phyloP scores from a whole-genome alignment of 1,284 basidiomycete genomes.

The Laetiporus sulphureus region DNA sequence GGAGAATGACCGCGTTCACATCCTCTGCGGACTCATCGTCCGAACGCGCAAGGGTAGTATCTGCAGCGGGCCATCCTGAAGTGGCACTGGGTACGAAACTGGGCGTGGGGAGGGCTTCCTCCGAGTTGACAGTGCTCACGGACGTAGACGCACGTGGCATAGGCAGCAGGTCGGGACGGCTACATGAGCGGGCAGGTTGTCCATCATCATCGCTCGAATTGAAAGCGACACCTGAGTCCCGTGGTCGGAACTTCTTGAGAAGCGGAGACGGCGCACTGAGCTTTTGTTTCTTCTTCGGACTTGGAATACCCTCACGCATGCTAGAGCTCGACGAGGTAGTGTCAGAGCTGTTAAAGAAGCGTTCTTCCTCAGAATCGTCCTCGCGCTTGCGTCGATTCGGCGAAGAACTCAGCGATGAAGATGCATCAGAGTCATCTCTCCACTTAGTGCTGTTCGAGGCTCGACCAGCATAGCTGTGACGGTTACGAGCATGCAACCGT shows the following conservation, averaged over 20 bases:
- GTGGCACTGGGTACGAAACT: conserved; percentile 41
- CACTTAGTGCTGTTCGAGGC: conserved; percentile 6
- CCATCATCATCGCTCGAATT: conserved; percentile 51
- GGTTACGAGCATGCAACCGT: conserved; percentile 32
- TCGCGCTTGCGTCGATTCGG: conserved; percentile 15
- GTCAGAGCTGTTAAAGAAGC: conserved; percentile 37
- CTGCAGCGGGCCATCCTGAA: conserved; percentile 55
- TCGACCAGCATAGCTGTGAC: conserved; percentile 55
- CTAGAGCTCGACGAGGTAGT: conserved; percentile 50
- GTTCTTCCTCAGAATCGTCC: conserved; percentile 38
- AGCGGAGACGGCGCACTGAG: conserved; percentile 30
- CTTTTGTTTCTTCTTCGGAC: conserved; percentile 41
- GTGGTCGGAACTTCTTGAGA: conserved; percentile 61
- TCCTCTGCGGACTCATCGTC: conserved; percentile 30
- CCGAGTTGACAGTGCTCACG: conserved; percentile 52
- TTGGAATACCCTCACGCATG: conserved; percentile 49
- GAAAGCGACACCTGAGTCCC: conserved; percentile 60
- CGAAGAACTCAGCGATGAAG: conserved; percentile 14
- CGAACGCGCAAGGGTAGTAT: conserved; percentile 34
- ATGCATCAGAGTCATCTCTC: conserved; percentile 8
- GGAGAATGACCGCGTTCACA: conserved; percentile 65
- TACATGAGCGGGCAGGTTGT: conserved; percentile 11
- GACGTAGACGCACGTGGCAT: conserved; percentile 55
- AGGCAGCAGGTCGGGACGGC: conserved; percentile 20
- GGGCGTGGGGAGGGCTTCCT: conserved; percentile 61